These are phyloP conservation scores for Cucurbita moschata DNA, from an alignment of 306 rosid species.

Conservation along the genomic window DNA sequence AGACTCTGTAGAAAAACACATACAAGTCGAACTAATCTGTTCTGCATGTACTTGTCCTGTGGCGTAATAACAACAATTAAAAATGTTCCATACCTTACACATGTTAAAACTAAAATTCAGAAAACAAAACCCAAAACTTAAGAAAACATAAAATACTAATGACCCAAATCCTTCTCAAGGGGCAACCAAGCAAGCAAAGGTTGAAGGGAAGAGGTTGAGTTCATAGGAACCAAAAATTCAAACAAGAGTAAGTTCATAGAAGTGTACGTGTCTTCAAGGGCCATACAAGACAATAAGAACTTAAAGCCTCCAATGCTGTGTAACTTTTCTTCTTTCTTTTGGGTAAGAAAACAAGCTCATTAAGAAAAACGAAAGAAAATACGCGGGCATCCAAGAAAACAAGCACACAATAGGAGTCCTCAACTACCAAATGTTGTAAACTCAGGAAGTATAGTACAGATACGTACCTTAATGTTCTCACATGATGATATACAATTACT, in stretches of 20 bases:
- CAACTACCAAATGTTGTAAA: background rate
- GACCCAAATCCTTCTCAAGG: background rate
- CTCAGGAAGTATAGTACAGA: background rate
- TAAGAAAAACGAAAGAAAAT: too few relatives aligned
- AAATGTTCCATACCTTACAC: too few relatives aligned
- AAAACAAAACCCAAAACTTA: background rate
- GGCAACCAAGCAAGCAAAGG: background rate
- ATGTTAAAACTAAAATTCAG: too few relatives aligned
- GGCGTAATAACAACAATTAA: too few relatives aligned
- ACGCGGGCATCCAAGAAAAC: background rate
- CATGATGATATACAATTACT: conserved; percentile 95
- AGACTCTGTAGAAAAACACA: background rate
- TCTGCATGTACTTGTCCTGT: background rate
- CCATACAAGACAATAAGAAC: background rate
- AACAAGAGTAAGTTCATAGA: background rate
- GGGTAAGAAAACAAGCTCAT: background rate
- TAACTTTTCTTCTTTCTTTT: background rate
- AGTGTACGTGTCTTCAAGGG: background rate
- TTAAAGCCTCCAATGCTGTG: background rate
- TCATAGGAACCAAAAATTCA: background rate
- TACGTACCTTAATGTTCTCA: conserved; percentile 79
- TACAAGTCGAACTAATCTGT: background rate
- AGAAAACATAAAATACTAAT: background rate
- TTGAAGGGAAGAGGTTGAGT: background rate
- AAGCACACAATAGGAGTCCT: background rate